Conservation (phyloP, 805 yeast species). For the Torulaspora franciscae region DNA sequence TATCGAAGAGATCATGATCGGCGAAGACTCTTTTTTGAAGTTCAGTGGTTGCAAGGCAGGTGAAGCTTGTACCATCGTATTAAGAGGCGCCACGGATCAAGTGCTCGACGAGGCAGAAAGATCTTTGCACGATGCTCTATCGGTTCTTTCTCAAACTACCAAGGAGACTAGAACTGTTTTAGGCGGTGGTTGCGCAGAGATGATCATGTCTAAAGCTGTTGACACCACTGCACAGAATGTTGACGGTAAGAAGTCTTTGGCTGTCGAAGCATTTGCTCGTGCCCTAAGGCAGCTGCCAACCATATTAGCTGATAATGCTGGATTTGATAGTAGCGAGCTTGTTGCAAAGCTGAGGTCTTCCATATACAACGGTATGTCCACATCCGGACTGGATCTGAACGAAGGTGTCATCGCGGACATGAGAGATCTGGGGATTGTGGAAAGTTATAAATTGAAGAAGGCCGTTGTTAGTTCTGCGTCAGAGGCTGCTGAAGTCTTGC, state of each 20-base stretch:
- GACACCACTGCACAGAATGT: constrained; percentile 88
- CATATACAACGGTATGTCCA: constrained; percentile 84
- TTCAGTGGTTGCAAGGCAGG: constrained; percentile 96
- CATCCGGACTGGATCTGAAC: constrained; percentile 86
- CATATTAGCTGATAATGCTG: constrained; percentile 94
- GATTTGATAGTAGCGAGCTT: constrained; percentile 87
- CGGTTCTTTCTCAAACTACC: constrained; percentile 92
- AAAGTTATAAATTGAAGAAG: constrained; percentile 82
- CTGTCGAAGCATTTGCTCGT: constrained; percentile 89
- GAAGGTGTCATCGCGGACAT: constrained; percentile 85
- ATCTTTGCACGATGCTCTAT: constrained; percentile 92
- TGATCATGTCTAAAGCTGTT: constrained; percentile 96
- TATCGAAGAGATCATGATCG: constrained; percentile 89
- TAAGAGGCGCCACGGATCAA: constrained; percentile 97
- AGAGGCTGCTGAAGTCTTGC: constrained; percentile 95
- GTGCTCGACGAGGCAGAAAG: constrained; percentile 95
- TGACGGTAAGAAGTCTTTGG: constrained; percentile 88
- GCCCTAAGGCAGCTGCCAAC: constrained; percentile 95
- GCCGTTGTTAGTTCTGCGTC: constrained; percentile 94
- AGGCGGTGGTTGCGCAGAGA: constrained; percentile 93
- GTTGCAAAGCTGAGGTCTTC: constrained; percentile 81
- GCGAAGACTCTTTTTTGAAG: constrained; percentile 84
- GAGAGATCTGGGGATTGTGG: constrained; percentile 90
- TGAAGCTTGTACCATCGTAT: constrained; percentile 91
- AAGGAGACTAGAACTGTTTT: constrained; percentile 84